Evolutionary conservation across 1,284 basidiomycete species (phyloP).

Genomic region (Neotropicomus parvogracilis): DNA sequence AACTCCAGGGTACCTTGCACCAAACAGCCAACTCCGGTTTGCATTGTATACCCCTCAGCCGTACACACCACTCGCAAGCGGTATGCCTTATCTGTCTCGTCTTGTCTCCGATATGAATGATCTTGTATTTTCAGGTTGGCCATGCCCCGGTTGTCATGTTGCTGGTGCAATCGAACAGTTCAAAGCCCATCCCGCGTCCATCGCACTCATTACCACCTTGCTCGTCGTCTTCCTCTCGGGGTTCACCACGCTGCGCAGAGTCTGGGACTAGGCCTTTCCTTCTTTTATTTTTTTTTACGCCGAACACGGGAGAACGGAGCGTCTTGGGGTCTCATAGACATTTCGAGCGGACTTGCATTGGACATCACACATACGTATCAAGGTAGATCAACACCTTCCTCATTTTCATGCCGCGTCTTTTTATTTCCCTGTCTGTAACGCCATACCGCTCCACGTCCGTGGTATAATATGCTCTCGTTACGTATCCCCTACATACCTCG

Average conservation of each 20-base stretch:
- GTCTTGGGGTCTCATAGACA: conserved; percentile 23
- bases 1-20: conserved; percentile 63
- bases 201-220: conserved; percentile 64
- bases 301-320: conserved; percentile 2
- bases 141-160: conserved; percentile 58
- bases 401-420: conserved; percentile 25
- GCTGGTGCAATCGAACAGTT: conserved; percentile 48
- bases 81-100: conserved; percentile 37
- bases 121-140: conserved; percentile 58
- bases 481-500: conserved; percentile 1
- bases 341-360: conserved; percentile 28
- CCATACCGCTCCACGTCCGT: conserved; percentile 17
- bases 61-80: conserved; percentile 70
- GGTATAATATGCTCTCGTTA: conserved; percentile 25
- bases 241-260: conserved; percentile 38
- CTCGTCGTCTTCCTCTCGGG: conserved; percentile 73
- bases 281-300: neutral
- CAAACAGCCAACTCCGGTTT: conserved; percentile 73
- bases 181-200: conserved; percentile 58
- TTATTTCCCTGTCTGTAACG: conserved; percentile 14
- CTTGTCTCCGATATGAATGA: conserved; percentile 4
- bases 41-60: conserved; percentile 80
- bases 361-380: conserved; percentile 31
- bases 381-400: conserved; percentile 27
- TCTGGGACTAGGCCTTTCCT: conserved; percentile 21